Evolutionary conservation across 352 stramenopile genomes (phyloP).

Genomic region (Phytophthora hybrid): DNA sequence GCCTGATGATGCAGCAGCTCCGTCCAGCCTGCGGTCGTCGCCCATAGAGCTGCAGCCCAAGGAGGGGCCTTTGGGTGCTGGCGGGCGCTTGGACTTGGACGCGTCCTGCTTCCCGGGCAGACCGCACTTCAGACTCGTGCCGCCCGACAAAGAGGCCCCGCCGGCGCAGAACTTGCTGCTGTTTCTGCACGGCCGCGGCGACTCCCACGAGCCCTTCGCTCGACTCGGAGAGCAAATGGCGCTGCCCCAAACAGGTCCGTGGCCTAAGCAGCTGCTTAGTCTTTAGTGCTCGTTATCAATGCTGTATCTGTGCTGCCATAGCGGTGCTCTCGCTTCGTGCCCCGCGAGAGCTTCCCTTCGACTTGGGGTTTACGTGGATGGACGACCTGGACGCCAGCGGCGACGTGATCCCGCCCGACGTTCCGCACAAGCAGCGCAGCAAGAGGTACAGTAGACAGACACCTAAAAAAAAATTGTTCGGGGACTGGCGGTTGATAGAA

Average conservation of each 20-base stretch:
- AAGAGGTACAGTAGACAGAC: conserved; percentile 37
- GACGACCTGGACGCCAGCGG: conserved; percentile 61
- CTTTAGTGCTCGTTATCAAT: background rate
- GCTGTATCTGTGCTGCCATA: conserved; percentile 13
- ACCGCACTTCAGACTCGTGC: conserved; percentile 41
- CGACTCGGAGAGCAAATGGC: conserved; percentile 61
- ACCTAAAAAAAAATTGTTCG: no score
- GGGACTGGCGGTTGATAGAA: background rate
- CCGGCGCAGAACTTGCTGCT: conserved; percentile 65
- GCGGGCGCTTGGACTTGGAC: conserved; percentile 37
- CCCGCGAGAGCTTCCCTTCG: conserved; percentile 63
- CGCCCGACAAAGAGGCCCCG: conserved; percentile 24
- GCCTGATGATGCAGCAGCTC: conserved; percentile 1
- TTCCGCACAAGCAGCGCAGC: conserved; percentile 50
- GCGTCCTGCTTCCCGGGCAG: conserved; percentile 25
- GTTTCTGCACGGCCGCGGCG: conserved; percentile 69
- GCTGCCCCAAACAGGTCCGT: conserved; percentile 69
- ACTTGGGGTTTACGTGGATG: conserved; percentile 63
- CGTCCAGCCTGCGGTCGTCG: background rate
- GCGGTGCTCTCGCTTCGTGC: conserved; percentile 61
- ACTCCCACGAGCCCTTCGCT: conserved; percentile 63
- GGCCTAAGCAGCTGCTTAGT: background rate
- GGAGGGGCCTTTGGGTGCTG: background rate
- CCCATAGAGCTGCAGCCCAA: conserved; percentile 32
- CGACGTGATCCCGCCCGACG: conserved; percentile 53